Percentiles rank a stretch among this genome's conserved stretches.
Evolutionary conservation across 805 yeast species (phyloP).

Genomic region (Schwanniomyces pseudopolymorphus): DNA sequence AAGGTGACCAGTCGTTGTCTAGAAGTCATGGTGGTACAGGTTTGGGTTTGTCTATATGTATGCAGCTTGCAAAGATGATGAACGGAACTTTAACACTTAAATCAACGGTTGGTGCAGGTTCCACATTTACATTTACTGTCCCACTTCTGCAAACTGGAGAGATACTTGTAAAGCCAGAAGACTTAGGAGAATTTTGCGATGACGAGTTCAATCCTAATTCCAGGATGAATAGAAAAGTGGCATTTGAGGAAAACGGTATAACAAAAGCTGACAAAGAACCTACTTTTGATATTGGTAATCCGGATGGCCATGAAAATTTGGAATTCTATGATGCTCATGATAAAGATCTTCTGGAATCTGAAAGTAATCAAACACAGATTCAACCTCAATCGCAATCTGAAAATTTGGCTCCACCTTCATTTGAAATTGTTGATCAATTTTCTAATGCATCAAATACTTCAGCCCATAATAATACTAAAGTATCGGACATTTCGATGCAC

Average conservation of each 20-base stretch:
- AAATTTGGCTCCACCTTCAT: not conserved
- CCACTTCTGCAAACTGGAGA: conserved; percentile 71
- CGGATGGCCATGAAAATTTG: not conserved
- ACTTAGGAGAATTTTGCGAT: conserved; percentile 48
- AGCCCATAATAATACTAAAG: not conserved
- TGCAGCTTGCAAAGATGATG: conserved; percentile 90
- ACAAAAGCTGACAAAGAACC: not conserved
- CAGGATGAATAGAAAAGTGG: conserved; percentile 50
- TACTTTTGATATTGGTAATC: not conserved
- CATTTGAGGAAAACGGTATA: conserved; percentile 12
- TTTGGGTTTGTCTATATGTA: conserved; percentile 82
- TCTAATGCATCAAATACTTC: not conserved
- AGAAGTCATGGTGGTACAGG: conserved; percentile 96
- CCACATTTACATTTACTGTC: conserved; percentile 77
- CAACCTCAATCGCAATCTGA: not conserved
- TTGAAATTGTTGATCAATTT: not conserved
- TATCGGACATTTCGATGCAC: not conserved
- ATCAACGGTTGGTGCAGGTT: conserved; percentile 78
- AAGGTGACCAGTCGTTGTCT: conserved; percentile 92
- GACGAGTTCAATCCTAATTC: conserved; percentile 66
- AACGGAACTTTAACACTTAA: conserved; percentile 76
- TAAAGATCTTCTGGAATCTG: not conserved
- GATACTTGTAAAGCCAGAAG: conserved; percentile 36
- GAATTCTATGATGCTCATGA: not conserved
- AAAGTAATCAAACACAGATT: not conserved